phyloP scores from a whole-genome alignment of 1,284 basidiomycete species.

The Trametes sp. region DNA sequence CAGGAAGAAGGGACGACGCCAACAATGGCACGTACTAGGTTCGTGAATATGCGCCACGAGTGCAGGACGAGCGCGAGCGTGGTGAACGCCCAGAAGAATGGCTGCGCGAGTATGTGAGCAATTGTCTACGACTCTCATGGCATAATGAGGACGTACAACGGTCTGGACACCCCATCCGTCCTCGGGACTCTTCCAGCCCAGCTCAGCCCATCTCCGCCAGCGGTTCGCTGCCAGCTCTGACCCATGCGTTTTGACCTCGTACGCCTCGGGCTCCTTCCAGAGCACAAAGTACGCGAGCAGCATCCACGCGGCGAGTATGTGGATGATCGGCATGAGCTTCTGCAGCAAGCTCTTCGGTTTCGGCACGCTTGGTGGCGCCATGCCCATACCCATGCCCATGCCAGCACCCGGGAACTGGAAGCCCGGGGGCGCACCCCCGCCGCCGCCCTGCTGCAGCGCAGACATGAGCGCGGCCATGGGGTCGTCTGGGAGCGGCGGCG shows the following conservation, averaged over 20 bases:
- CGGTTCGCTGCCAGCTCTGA: constrained; percentile 36
- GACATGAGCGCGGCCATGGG: constrained; percentile 45
- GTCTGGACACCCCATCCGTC: constrained; percentile 57
- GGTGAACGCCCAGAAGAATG: constrained; percentile 82
- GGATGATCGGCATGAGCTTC: constrained; percentile 69
- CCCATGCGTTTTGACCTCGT: constrained; percentile 38
- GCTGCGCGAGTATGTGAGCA: constrained; percentile 48
- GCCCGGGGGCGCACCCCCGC: constrained; percentile 24
- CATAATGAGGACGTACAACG: constrained; percentile 52
- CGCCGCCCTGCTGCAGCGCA: constrained; percentile 35
- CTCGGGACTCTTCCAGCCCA: constrained; percentile 46
- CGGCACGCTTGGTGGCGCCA: constrained; percentile 25
- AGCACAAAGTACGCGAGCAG: constrained; percentile 73
- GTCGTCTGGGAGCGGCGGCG: constrained; percentile 30
- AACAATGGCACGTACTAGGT: constrained; percentile 59
- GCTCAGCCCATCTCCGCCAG: constrained; percentile 67
- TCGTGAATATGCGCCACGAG: constrained; percentile 71
- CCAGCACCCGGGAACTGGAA: constrained; percentile 28
- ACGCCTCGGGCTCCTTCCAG: constrained; percentile 64
- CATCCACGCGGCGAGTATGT: constrained; percentile 66
- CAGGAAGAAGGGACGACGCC: too few species aligned
- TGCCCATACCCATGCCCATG: constrained; percentile 13
- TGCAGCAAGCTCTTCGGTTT: constrained; percentile 58
- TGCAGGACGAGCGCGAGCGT: constrained; percentile 74
- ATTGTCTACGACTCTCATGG: neutral